Base-by-base conservation (phyloP, 208 protist species). In the Crithidia thermophila region DNA sequence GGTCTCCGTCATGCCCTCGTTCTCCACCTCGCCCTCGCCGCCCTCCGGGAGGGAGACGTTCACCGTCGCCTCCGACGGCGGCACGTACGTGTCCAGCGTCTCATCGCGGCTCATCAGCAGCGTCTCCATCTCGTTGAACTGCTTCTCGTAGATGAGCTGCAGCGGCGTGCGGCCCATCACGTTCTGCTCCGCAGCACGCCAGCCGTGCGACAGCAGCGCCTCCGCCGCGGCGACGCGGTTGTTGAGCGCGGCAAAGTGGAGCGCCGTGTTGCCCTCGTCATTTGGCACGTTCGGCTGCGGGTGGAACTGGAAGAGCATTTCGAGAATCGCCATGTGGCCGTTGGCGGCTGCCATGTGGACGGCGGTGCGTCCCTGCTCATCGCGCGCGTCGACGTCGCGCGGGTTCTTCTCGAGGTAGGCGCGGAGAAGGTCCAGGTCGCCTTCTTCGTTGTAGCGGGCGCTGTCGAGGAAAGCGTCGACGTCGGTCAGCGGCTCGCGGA, bases 211-310 rank as follows among this genome's bases (percentile, higher is more conserved):
- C 53, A 94, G 61, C 27, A 97, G 81, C 47, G 72, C 67, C 52
- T 75, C 63, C 20, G 87, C 85, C 20, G 85, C 87, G 14, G 76
- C 77, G 11, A 90, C 51, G 55, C 82, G 81, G 68, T 94, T 92
- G 72, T 95, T 94, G 31, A 95, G 77, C n/a, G 92, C 92, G 18
- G 92, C 89, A 64, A 94, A 94, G 56, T 94, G 87, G 10, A 97
- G 74, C 1, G 92, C 89, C 7, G 92, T 95, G 62, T 94, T 94
- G 25, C 92, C 92, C 62, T 94, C 84, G 28, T 85, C 56, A 53
- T 94, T 97, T 6, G 79, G 60, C 20, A 87, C 51, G 75, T 97
- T 83, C 2, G 83, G 81, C 18, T 60, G 50, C 10, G 90, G 85
- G 40, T 67, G 55, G 58, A 88, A 93, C 25, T 66, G 57, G 25